A percentile compares a stretch with the other conserved stretches of the same genome.
phyloP scores from a whole-genome alignment of 2,329 filamentous ascomycete species.

The Mollisiaceae sp. region DNA sequence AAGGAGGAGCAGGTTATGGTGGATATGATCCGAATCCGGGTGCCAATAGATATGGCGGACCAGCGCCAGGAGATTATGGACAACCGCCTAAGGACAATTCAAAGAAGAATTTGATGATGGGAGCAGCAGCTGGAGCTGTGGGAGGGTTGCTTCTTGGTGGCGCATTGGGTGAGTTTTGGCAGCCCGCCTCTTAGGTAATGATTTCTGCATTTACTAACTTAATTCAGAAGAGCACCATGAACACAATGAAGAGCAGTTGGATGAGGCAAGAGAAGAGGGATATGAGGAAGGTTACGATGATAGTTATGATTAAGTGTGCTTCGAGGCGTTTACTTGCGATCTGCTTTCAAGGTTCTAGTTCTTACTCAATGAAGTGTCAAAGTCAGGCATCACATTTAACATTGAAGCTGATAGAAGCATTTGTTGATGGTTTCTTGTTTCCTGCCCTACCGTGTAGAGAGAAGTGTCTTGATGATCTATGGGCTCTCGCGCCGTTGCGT shows the following conservation, averaged over 20 bases:
- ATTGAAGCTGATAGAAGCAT: too few species aligned
- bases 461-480: too few species aligned
- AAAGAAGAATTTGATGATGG: constrained; percentile 57
- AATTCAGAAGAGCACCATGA: constrained; percentile 45
- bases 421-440: too few species aligned
- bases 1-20: constrained; percentile 46
- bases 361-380: too few species aligned
- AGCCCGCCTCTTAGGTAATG: neutral
- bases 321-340: constrained; percentile 13
- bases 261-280: constrained; percentile 55
- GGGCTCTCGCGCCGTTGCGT: too few species aligned
- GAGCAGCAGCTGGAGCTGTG: constrained; percentile 60
- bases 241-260: constrained; percentile 49
- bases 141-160: constrained; percentile 48
- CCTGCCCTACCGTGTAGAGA: too few species aligned
- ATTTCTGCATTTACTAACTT: constrained; percentile 30
- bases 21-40: constrained; percentile 18
- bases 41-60: constrained; percentile 31
- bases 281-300: constrained; percentile 58
- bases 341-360: neutral
- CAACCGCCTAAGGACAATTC: constrained; percentile 48
- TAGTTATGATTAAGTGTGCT: constrained; percentile 39
- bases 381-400: too few species aligned
- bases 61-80: constrained; percentile 28
- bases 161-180: constrained; percentile 25